Evolutionary conservation across 768 basidiomycete genomes (phyloP), one percentile per base, ranked within the genome.

Genomic region (Leccinum longicurvipes): DNA sequence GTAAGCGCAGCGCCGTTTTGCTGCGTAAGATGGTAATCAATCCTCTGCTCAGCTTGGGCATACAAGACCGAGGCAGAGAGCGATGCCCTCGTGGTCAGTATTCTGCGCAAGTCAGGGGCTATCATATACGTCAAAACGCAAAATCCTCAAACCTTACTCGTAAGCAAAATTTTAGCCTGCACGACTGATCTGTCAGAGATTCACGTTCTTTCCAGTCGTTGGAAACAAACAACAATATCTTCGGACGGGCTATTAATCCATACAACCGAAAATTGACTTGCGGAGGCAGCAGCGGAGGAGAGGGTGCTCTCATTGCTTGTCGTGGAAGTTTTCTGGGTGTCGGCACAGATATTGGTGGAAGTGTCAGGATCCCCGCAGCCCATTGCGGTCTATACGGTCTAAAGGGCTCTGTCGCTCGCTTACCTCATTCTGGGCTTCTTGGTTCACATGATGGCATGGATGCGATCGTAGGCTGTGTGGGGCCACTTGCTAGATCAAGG

Each of bases 241-340:
- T 70, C 54, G 93, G 92, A 0, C 77, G 82, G 21, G 81, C 87
- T 1, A 69, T 76, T 17, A 93, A 93, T 66, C 93, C 93, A 0
- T 77, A 75, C 69, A 82, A 82, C 65, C 73, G 74, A 47, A 65
- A 64, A 1, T 61, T 77, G 34, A 76, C 75, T 24, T 61, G 71
- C 14, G 79, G 79, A 34, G 79, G 80, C 23, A 80, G 78, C 49
- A 78, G 76, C 28, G 79, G 79, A 32, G 79, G 79, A 28, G 79
- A 81, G 58, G 69, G 73, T 28, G 78, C 80, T 6, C 63, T 81
- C 12, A 65, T 81, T 42, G 75, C 78, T 28, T 66, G 73, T 27
- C 70, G 72, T 19, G 79, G 79, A 54, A 72, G 74, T 32, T 69
- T 75, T 65, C 34, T 73, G 9, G 74, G 74, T 1, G 60, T 77